These are phyloP conservation scores for Saprolegnia diclina DNA, from an alignment of 352 stramenopile genomes.

Conservation along the genomic window DNA sequence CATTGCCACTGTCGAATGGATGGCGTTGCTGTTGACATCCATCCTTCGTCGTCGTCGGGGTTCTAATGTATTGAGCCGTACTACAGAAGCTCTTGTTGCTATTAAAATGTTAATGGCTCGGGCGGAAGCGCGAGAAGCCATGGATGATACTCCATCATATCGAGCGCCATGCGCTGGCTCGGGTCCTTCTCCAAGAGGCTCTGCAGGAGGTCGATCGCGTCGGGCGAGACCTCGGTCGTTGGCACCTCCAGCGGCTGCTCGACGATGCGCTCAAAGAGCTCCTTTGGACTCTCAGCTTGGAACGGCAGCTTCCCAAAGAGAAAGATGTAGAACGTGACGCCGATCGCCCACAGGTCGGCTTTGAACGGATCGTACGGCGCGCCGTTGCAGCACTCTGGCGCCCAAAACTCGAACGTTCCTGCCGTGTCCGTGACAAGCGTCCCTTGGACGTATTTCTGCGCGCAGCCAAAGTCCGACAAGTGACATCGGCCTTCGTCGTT, in stretches of 20 bases:
- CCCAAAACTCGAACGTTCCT: slow-evolving; percentile 87
- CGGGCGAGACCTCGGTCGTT: slow-evolving; percentile 23
- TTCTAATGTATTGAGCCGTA: too few species aligned
- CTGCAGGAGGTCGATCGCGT: slow-evolving; percentile 45
- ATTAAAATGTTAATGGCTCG: slow-evolving; percentile 9
- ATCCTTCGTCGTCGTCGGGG: slow-evolving; percentile 6
- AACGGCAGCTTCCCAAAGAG: slow-evolving; percentile 80
- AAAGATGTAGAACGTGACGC: slow-evolving; percentile 82
- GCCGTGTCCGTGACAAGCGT: slow-evolving; percentile 59
- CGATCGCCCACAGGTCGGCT: slow-evolving; percentile 82
- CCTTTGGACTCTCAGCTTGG: slow-evolving; percentile 52
- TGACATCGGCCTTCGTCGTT: slow-evolving; percentile 74
- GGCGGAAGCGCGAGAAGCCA: slow-evolving; percentile 38
- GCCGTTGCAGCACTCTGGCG: slow-evolving; percentile 81
- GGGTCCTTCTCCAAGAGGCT: slow-evolving; percentile 50
- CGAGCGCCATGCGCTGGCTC: slow-evolving; percentile 45
- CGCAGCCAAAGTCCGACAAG: slow-evolving; percentile 85
- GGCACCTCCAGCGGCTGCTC: slow-evolving; percentile 40
- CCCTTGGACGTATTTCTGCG: slow-evolving; percentile 33
- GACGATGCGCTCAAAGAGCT: slow-evolving; percentile 77
- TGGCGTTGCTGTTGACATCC: too few species aligned
- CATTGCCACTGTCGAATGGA: too few species aligned
- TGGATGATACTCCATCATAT: slow-evolving; percentile 45
- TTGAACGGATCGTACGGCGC: slow-evolving; percentile 77
- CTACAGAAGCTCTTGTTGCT: too few species aligned